Evolutionary conservation across 768 basidiomycete species (phyloP).

Genomic region (Serendipita sp.): DNA sequence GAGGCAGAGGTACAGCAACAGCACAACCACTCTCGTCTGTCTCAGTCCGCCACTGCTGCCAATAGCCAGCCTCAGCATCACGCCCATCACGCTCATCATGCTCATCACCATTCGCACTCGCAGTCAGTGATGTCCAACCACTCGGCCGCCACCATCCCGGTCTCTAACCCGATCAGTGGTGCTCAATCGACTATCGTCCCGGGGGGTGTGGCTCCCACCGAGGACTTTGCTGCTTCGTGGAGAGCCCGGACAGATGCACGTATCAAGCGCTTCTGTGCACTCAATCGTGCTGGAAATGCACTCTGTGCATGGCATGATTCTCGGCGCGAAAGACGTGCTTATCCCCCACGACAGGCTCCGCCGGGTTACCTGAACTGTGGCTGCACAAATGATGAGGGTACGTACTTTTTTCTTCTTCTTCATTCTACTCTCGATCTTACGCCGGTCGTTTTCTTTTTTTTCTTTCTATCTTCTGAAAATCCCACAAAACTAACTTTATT

Average conservation of each 20-base stretch:
- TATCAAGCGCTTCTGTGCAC: constrained; percentile 52
- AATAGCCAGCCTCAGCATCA: not conserved
- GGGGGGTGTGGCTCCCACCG: constrained; percentile 1
- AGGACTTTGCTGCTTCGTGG: constrained; percentile 45
- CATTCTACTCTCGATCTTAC: not conserved
- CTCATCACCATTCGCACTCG: not conserved
- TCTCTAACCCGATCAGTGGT: not conserved
- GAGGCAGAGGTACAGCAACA: constrained; percentile 2
- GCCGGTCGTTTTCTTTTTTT: not conserved
- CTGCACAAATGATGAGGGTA: constrained; percentile 59
- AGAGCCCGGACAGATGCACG: constrained; percentile 59
- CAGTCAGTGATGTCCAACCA: not conserved
- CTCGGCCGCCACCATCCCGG: constrained; percentile 4
- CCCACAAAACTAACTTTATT: not conserved
- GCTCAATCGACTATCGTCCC: not conserved
- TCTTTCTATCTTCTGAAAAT: too few relatives aligned
- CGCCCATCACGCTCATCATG: constrained; percentile 1
- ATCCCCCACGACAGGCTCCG: constrained; percentile 69
- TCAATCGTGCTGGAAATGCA: constrained; percentile 77
- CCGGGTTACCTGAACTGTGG: constrained; percentile 69
- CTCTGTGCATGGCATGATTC: constrained; percentile 87
- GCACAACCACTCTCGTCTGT: not conserved
- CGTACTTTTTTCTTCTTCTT: not conserved
- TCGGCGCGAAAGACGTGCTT: constrained; percentile 59
- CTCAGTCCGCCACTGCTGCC: not conserved